Base-by-base conservation (phyloP, 2,329 filamentous ascomycete species). In the Phyllachora maydis region DNA sequence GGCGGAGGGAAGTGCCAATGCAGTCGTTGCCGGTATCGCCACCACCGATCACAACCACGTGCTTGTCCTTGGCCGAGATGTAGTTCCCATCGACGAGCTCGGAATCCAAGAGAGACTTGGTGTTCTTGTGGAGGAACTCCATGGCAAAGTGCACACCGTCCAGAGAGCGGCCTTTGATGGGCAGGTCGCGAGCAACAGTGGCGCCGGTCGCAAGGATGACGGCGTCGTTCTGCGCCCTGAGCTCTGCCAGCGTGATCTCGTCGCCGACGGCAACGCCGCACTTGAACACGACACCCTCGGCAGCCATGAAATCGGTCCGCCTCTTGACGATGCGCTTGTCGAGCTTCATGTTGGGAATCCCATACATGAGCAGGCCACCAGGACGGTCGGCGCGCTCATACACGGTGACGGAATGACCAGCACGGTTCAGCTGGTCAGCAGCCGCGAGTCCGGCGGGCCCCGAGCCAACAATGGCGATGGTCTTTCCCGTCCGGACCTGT, bases 261-360 rank as follows among this genome's bases (percentile, higher is more conserved):
- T 88, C 73, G 21, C 83, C 85, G 36, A 95, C 64, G 17, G 70
- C 54, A 26, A 79, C 68, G 30, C 72, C 68, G 16, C 77, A 76
- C 50, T 78, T 69, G 54, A 91, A 92, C 24, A 63, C 61, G 42
- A 93, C 55, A 23, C 85, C 85, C 51, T 93, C 85, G 4, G 71
- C 65, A 26, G 76, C 78, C 78, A 93, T 85, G 50, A 95, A 82
- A 50, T 93, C 79, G 23, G 88, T 82, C 47, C 85, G 77, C 24
- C 85, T 77, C 60, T 93, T 85, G 30, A 95, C 85, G 32, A 93
- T 72, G 43, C 81, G 81, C 65, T 95, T 95, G 57, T 95, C 85
- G 19, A 95, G 75, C 60, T 95, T 95, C 85, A 95, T 95, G 60
- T 95, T 95, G 35, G 85, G 85, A 36, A 95, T 95, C 36, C 85